Evolutionary conservation across 192 early-diverging fungal species (phyloP), one percentile per base, ranked within the genome.

Genomic region (Podila epicladia): DNA sequence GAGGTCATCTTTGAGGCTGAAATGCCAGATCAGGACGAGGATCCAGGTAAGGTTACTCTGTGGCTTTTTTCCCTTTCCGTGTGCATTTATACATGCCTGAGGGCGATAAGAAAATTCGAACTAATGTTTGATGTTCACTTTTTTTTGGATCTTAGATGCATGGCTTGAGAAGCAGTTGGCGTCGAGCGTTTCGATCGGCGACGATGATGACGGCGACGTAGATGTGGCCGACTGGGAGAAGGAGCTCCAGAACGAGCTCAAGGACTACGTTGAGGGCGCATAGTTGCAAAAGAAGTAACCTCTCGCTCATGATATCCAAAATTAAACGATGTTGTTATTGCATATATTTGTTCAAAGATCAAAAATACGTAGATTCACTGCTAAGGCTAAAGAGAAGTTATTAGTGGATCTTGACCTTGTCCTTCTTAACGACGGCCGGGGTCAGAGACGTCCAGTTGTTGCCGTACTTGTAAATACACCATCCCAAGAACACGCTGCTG

Each of bases 151-250:
- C 28, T 8, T 62, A 85, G 84, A 85, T 69, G 72, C 71, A 41
- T 85, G 84, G 84, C 65, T 85, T 7, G 75, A 85, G 22, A 78
- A 85, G 55, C 67, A 83, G 41, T 59, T 83, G 5, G 75, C 82
- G 2, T 77, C 74, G 8, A 66, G 73, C 22, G 70, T 61, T 3
- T 70, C 73, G 2, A 72, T 72, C 29, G 65, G 60, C 15, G 74
- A 53, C 45, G 69, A 28, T 58, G 83, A 72, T 35, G 84, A 82
- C 58, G 80, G 41, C 2, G 84, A 85, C 49, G 72, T 72, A 3
- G 84, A 85, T 70, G 72, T 75, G 5, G 82, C 69, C 1, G 78
- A 85, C 58, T 85, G 84, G 84, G 84, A 85, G 26, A 82, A 85
- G 57, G 74, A 85, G 66, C 48, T 85, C 29, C 80, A 85, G 38